Evolutionary conservation across 768 basidiomycete species (phyloP).

Genomic region (Russula sp.): DNA sequence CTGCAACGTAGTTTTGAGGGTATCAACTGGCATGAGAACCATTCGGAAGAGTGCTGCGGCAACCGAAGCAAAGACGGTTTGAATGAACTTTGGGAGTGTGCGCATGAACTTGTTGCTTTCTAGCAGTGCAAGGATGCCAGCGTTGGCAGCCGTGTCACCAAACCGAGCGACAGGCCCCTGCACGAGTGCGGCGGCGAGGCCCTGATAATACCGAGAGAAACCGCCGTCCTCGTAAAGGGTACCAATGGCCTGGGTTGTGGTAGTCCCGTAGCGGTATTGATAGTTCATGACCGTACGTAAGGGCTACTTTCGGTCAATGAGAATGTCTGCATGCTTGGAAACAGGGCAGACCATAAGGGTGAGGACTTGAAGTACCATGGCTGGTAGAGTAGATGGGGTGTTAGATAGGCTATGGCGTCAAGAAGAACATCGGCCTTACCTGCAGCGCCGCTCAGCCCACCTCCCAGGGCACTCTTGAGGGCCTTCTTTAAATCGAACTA

Average conservation of each 20-base stretch:
- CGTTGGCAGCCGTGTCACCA: slow-evolving; percentile 94
- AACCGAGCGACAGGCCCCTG: slow-evolving; percentile 84
- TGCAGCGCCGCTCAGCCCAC: slow-evolving; percentile 85
- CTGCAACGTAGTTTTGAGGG: slow-evolving; percentile 93
- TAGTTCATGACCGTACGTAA: slow-evolving; percentile 98
- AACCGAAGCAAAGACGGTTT: slow-evolving; percentile 74
- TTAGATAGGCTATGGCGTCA: neutral
- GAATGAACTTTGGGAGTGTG: slow-evolving; percentile 53
- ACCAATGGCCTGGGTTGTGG: slow-evolving; percentile 53
- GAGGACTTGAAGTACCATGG: slow-evolving; percentile 93
- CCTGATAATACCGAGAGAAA: slow-evolving; percentile 81
- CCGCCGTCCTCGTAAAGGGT: slow-evolving; percentile 78
- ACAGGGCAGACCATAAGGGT: slow-evolving; percentile 57
- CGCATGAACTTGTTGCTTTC: slow-evolving; percentile 68
- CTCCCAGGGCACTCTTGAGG: slow-evolving; percentile 78
- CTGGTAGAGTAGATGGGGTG: slow-evolving; percentile 32
- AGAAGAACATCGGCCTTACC: slow-evolving; percentile 36
- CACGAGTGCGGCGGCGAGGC: slow-evolving; percentile 76
- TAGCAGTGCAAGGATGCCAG: slow-evolving; percentile 82
- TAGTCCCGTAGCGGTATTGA: slow-evolving; percentile 86
- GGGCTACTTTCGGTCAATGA: slow-evolving; percentile 43
- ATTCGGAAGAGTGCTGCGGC: slow-evolving; percentile 85
- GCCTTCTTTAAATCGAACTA: slow-evolving; percentile 80
- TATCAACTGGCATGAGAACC: slow-evolving; percentile 89
- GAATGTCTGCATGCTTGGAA: slow-evolving; percentile 13